Evolutionary conservation across 768 basidiomycete species (phyloP).

Genomic region (Suillus spraguei): DNA sequence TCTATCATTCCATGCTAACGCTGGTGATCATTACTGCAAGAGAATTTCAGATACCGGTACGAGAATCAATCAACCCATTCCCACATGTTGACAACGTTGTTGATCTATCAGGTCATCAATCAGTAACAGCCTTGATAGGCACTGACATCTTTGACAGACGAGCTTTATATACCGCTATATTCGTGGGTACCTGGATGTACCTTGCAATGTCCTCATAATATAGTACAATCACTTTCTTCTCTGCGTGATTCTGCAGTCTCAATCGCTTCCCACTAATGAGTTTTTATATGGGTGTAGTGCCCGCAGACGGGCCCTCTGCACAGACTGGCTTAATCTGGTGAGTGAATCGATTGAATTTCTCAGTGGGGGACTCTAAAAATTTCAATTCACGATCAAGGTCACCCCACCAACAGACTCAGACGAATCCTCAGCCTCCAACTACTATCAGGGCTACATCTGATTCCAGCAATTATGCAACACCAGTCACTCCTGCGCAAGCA

Average conservation of each 20-base stretch:
- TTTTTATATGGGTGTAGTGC: slow-evolving; percentile 1
- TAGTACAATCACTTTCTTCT: too few species aligned
- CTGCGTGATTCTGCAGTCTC: neutral
- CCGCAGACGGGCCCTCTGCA: slow-evolving; percentile 1
- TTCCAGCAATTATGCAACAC: neutral
- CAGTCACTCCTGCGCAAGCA: slow-evolving; percentile 25
- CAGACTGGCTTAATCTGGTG: neutral
- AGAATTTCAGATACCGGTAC: too few species aligned
- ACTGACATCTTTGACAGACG: neutral
- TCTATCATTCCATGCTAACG: neutral
- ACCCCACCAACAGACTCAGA: neutral
- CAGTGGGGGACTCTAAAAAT: too few species aligned
- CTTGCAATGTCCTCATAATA: neutral
- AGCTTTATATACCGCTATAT: neutral
- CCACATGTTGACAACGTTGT: neutral
- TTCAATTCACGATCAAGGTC: neutral
- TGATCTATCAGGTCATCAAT: neutral
- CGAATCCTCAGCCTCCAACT: neutral
- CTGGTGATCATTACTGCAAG: neutral
- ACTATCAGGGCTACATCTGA: neutral
- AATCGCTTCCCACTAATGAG: neutral
- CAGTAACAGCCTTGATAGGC: neutral
- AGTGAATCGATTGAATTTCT: too few species aligned
- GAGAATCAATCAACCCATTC: neutral
- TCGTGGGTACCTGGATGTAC: neutral